phyloP scores from a whole-genome alignment of 139 green algal genomes.

The Chlorella sp. region DNA sequence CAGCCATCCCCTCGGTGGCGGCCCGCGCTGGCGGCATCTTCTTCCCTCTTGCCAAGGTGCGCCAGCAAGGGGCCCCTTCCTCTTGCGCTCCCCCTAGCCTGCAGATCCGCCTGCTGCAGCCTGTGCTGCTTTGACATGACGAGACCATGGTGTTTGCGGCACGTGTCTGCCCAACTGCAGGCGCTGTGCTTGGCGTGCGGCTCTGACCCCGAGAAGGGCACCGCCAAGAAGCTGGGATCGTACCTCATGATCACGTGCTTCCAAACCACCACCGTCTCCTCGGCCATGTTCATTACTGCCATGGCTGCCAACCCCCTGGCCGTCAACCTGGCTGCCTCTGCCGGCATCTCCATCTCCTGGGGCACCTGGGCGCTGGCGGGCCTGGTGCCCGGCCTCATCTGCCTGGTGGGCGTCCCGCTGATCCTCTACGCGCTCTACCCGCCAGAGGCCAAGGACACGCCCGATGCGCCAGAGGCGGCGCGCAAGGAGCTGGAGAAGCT shows the following conservation, averaged over 20 bases:
- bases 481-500: slow-evolving; percentile 89
- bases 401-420: slow-evolving; percentile 73
- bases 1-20: slow-evolving; percentile 95
- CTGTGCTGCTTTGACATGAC: too few species aligned
- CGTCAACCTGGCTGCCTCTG: slow-evolving; percentile 87
- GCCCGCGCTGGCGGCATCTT: slow-evolving; percentile 96
- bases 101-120: too few species aligned
- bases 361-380: slow-evolving; percentile 87
- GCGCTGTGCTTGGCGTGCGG: slow-evolving; percentile 68
- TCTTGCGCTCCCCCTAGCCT: too few species aligned
- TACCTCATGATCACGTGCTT: slow-evolving; percentile 99
- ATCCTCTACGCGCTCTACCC: slow-evolving; percentile 97
- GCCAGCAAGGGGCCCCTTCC: too few species aligned
- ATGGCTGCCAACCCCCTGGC: slow-evolving; percentile 98
- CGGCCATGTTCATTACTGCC: slow-evolving; percentile 98
- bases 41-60: slow-evolving; percentile 90
- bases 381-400: slow-evolving; percentile 83
- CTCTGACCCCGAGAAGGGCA: slow-evolving; percentile 86
- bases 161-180: slow-evolving; percentile 7
- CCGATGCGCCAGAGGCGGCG: slow-evolving; percentile 85
- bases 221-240: slow-evolving; percentile 91
- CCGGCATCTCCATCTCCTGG: slow-evolving; percentile 89
- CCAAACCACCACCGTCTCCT: slow-evolving; percentile 88
- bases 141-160: too few species aligned
- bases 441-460: slow-evolving; percentile 86